phyloP scores from a whole-genome alignment of 306 rosid genomes.

The Acmispon strigosus region DNA sequence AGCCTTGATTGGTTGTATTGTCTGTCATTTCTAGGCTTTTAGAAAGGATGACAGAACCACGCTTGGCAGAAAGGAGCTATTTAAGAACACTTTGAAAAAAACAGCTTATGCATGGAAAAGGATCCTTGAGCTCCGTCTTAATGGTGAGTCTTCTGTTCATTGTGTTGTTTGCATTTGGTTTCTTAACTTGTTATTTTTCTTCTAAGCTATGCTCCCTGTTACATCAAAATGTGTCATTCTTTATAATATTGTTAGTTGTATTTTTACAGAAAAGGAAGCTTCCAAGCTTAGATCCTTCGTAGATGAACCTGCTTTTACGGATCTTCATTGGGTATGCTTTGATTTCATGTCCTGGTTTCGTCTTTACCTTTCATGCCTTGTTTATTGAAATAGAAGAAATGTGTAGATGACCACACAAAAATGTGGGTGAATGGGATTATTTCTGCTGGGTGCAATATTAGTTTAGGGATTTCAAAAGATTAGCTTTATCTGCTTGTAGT shows the following conservation, averaged over 20 bases:
- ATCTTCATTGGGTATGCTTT: constrained; percentile 92
- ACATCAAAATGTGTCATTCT: not conserved
- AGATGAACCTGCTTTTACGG: constrained; percentile 80
- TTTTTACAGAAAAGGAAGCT: constrained; percentile 75
- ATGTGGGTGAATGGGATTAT: not conserved
- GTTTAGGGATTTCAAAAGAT: not conserved
- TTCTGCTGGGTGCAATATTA: not conserved
- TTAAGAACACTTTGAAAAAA: constrained; percentile 78
- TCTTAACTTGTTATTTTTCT: not conserved
- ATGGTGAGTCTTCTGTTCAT: constrained; percentile 36
- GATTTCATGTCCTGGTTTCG: constrained; percentile 4
- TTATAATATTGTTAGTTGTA: constrained; percentile 2
- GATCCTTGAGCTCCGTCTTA: constrained; percentile 70
- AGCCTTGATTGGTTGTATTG: constrained; percentile 6
- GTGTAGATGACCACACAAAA: not conserved
- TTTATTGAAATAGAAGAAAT: not conserved
- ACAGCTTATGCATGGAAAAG: constrained; percentile 81
- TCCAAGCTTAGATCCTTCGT: constrained; percentile 53
- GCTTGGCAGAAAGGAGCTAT: constrained; percentile 71
- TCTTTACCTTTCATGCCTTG: not conserved
- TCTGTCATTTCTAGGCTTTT: constrained; percentile 46
- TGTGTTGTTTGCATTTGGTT: constrained; percentile 12
- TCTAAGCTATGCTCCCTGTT: not conserved
- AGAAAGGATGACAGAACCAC: constrained; percentile 60
- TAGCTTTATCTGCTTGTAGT: not conserved